These are phyloP conservation scores for Venturia asperata DNA, from an alignment of 2,329 filamentous ascomycete genomes.

Conservation along the genomic window DNA sequence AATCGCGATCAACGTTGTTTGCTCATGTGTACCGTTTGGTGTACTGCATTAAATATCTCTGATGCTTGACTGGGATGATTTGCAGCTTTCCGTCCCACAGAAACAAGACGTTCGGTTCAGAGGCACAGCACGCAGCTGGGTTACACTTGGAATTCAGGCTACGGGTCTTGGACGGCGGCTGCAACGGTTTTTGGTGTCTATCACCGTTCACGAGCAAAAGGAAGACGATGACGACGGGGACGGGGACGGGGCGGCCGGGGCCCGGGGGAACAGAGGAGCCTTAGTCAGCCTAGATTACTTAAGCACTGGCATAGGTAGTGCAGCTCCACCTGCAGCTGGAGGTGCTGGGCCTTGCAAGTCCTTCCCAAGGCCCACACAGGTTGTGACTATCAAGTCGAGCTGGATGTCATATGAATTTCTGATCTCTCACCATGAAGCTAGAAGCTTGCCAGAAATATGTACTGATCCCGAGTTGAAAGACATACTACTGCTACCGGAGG, in stretches of 20 bases:
- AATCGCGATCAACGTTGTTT: constrained; percentile 1
- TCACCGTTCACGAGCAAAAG: not conserved
- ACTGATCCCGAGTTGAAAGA: too few species aligned
- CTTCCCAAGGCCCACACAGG: too few species aligned
- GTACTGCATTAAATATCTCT: not conserved
- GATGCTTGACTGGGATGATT: not conserved
- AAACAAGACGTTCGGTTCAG: not conserved
- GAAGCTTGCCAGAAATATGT: too few species aligned
- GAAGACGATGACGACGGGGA: not conserved
- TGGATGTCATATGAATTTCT: too few species aligned
- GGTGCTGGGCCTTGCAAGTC: too few species aligned
- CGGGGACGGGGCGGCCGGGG: too few species aligned
- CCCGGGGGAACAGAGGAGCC: not conserved
- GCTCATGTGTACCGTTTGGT: not conserved
- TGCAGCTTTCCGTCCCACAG: not conserved
- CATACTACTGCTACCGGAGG: too few species aligned
- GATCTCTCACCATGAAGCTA: too few species aligned
- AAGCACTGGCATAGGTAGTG: too few species aligned
- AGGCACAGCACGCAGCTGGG: not conserved
- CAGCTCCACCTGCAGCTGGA: too few species aligned
- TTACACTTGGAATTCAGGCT: not conserved
- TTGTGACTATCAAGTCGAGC: too few species aligned
- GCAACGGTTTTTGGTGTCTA: not conserved
- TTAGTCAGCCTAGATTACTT: not conserved
- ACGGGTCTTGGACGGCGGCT: not conserved